phyloP scores from a whole-genome alignment of 306 rosid species.

The Fragaria ananassa region DNA sequence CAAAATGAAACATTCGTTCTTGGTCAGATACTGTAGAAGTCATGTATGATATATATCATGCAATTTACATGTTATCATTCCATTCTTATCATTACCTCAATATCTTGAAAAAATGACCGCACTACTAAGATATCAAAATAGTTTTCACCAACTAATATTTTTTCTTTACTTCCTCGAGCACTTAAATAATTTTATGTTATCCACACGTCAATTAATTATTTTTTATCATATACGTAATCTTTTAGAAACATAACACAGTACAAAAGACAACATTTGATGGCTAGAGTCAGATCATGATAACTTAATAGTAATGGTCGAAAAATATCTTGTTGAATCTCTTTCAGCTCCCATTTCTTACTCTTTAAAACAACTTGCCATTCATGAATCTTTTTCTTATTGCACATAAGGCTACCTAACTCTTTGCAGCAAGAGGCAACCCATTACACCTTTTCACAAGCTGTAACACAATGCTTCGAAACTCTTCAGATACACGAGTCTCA shows the following conservation, averaged over 20 bases:
- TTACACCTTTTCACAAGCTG: no score
- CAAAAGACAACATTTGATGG: not conserved
- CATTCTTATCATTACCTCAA: not conserved
- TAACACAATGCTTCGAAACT: no score
- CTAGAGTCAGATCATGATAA: not conserved
- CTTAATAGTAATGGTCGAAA: not conserved
- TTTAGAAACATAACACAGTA: not conserved
- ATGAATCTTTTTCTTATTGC: no score
- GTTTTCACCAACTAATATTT: not conserved
- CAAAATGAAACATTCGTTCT: not conserved
- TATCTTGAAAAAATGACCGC: not conserved
- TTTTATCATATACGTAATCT: not conserved
- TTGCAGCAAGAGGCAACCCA: no score
- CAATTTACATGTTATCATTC: not conserved
- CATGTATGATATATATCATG: slow-evolving; percentile 1
- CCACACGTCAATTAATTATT: not conserved
- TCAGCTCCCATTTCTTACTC: no score
- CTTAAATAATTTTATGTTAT: not conserved
- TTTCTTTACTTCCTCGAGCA: not conserved
- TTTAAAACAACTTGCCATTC: no score
- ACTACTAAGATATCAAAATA: not conserved
- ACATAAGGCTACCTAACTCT: no score
- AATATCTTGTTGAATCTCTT: not conserved
- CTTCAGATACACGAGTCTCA: no score
- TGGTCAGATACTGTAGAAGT: not conserved